Percentiles rank a stretch among this genome's conserved stretches.
Evolutionary conservation across 768 basidiomycete species (phyloP).

Genomic region (Mycena capillaripes): DNA sequence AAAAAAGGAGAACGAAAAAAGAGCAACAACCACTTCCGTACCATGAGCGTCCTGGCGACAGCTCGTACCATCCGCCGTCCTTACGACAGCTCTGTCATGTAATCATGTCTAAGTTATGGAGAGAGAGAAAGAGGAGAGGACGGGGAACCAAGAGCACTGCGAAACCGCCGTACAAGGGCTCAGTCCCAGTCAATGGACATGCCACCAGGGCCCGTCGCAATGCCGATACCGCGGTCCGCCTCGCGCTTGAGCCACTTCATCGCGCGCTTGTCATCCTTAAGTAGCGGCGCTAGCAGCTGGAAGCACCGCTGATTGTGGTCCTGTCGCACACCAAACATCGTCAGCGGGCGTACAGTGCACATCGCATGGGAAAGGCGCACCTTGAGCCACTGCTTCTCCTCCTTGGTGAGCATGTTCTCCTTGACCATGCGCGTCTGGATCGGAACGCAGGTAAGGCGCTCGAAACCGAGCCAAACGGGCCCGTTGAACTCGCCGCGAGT

Average conservation of each 20-base stretch:
- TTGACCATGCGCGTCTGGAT: slow-evolving; percentile 94
- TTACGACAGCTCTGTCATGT: slow-evolving; percentile 24
- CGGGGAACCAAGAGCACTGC: not conserved
- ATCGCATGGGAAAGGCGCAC: slow-evolving; percentile 49
- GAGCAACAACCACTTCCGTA: not conserved
- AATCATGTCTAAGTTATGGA: not conserved
- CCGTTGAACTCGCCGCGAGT: slow-evolving; percentile 82
- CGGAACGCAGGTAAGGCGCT: slow-evolving; percentile 93
- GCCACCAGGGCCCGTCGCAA: slow-evolving; percentile 78
- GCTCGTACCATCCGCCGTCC: slow-evolving; percentile 11
- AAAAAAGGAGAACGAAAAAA: slow-evolving; percentile 23
- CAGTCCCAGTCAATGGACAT: slow-evolving; percentile 86
- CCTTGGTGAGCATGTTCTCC: slow-evolving; percentile 84
- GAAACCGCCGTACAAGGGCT: not conserved
- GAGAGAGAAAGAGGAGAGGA: not conserved
- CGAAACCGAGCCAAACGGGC: slow-evolving; percentile 89
- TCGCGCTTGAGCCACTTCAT: slow-evolving; percentile 86
- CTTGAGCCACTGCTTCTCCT: slow-evolving; percentile 91
- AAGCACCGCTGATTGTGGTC: slow-evolving; percentile 86
- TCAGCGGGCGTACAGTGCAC: slow-evolving; percentile 3
- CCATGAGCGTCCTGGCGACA: slow-evolving; percentile 25
- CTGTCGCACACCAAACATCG: slow-evolving; percentile 47
- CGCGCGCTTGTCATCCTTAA: slow-evolving; percentile 86
- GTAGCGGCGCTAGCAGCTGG: slow-evolving; percentile 71
- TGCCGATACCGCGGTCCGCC: slow-evolving; percentile 80